These are phyloP conservation scores for Protea cynaroides DNA, from an alignment of 164 flowering plant genomes.

Conservation along the genomic window DNA sequence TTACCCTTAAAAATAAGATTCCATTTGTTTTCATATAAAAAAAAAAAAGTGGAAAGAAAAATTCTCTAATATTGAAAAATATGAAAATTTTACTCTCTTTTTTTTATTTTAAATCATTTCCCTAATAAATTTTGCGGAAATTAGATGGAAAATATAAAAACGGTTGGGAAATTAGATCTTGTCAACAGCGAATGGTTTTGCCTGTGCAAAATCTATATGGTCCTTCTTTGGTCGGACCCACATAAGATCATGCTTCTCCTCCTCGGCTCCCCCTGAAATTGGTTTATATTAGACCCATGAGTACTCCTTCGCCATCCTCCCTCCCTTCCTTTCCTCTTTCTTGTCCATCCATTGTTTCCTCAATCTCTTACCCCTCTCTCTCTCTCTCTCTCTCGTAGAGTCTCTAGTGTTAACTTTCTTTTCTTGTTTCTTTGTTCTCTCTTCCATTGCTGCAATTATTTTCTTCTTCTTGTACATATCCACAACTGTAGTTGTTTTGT, in stretches of 20 bases:
- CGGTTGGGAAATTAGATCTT: slow-evolving; percentile 10
- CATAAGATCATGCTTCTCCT: slow-evolving; percentile 8
- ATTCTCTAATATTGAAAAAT: too few relatives aligned
- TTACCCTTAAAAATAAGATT: too few relatives aligned
- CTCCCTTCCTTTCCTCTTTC: neutral
- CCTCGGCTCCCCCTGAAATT: neutral
- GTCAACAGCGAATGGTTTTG: slow-evolving; percentile 7
- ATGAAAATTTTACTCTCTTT: too few relatives aligned
- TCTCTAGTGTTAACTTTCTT: too few relatives aligned
- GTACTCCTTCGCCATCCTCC: neutral
- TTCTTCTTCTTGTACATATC: neutral
- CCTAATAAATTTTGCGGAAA: neutral
- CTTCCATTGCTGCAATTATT: neutral
- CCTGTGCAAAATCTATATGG: slow-evolving; percentile 17
- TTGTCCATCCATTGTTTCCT: neutral
- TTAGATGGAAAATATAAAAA: slow-evolving; percentile 2
- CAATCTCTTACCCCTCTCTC: too few relatives aligned
- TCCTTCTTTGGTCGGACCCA: slow-evolving; percentile 12
- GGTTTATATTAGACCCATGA: slow-evolving; percentile 3
- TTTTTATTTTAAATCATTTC: too few relatives aligned
- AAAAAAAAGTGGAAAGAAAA: too few relatives aligned
- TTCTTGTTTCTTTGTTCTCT: neutral
- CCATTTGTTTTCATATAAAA: too few relatives aligned
- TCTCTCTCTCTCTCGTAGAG: too few relatives aligned
- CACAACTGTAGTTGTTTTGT: too few relatives aligned